These are phyloP conservation scores for Fusarium mexicanum DNA, from an alignment of 2,329 filamentous ascomycete species.

Conservation along the genomic window DNA sequence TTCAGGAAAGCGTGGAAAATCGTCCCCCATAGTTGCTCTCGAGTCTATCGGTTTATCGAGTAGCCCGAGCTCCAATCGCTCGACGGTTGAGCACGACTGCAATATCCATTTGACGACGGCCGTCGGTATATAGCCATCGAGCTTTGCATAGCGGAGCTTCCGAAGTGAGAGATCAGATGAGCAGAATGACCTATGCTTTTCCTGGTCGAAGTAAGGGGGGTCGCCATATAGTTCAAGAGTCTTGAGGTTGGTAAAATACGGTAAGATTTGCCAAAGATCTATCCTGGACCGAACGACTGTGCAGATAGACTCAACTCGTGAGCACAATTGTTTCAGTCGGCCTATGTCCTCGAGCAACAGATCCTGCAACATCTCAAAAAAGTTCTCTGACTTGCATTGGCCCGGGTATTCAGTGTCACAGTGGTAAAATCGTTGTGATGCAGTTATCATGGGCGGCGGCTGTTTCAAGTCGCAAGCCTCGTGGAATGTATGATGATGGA, in stretches of 20 bases:
- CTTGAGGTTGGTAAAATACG: neutral
- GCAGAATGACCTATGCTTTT: neutral
- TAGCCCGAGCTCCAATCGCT: neutral
- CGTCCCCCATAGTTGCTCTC: neutral
- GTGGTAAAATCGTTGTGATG: neutral
- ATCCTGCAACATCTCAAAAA: neutral
- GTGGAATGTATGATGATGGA: neutral
- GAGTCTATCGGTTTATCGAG: neutral
- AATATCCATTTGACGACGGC: neutral
- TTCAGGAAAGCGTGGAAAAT: neutral
- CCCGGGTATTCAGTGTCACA: neutral
- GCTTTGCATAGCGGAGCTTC: neutral
- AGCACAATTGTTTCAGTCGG: neutral
- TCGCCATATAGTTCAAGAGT: neutral
- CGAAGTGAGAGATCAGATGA: neutral
- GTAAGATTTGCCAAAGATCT: neutral
- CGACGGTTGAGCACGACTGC: neutral
- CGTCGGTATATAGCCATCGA: neutral
- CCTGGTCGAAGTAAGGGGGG: too few species aligned
- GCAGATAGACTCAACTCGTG: neutral
- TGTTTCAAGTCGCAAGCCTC: neutral
- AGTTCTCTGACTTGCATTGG: neutral
- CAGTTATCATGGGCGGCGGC: neutral
- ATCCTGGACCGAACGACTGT: neutral
- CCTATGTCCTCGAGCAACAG: neutral